Conservation (phyloP, 2,329 filamentous ascomycete species). For the Alternaria sp. region DNA sequence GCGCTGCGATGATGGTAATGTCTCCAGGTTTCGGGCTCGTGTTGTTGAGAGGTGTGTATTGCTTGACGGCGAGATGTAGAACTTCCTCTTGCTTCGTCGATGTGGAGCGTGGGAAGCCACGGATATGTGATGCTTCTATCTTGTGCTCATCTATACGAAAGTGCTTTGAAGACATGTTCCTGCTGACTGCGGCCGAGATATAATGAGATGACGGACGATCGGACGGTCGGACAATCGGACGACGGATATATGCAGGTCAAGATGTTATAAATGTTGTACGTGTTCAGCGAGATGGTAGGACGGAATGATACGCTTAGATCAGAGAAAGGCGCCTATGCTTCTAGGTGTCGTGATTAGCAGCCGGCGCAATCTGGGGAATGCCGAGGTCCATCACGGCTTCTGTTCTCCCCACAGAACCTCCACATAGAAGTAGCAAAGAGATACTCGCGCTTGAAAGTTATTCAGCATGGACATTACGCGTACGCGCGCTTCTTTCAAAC, state of each 20-base stretch:
- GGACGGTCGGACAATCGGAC: background rate
- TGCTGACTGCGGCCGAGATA: conserved; percentile 7
- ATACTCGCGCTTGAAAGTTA: background rate
- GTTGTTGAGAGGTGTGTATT: conserved; percentile 82
- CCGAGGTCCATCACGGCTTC: conserved; percentile 29
- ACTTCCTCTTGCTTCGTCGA: conserved; percentile 75
- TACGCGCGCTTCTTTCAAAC: background rate
- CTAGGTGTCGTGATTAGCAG: conserved; percentile 20
- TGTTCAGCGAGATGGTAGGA: background rate
- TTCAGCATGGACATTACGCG: background rate
- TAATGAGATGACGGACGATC: background rate
- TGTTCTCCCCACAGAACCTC: conserved; percentile 3
- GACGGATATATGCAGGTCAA: background rate
- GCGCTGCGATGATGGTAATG: conserved; percentile 82
- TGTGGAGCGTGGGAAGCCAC: conserved; percentile 79
- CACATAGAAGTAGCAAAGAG: background rate
- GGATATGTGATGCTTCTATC: conserved; percentile 72
- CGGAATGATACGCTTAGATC: background rate
- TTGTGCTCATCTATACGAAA: conserved; percentile 77
- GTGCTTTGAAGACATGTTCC: conserved; percentile 48
- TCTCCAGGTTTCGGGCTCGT: conserved; percentile 72
- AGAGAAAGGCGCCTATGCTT: background rate
- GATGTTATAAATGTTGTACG: background rate
- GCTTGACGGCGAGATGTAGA: conserved; percentile 79
- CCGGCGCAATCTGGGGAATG: conserved; percentile 29